Percentiles rank a stretch among this genome's conserved stretches.
Evolutionary conservation across 2,329 filamentous ascomycete genomes (phyloP).

Genomic region (Botrytis sinoallii): DNA sequence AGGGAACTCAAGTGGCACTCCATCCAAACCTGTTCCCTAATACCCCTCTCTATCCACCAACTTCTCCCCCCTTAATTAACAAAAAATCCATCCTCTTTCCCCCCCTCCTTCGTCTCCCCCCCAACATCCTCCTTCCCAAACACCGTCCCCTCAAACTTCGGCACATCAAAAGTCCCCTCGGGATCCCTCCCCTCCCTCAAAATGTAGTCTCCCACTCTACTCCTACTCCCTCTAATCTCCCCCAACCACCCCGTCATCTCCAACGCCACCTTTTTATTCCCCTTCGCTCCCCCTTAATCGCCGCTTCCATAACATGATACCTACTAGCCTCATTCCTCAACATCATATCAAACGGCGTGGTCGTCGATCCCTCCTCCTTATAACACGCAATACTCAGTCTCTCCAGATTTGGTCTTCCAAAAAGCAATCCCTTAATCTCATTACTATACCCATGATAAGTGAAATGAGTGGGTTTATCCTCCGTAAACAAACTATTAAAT

Average conservation of each 20-base stretch:
- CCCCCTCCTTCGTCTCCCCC: slow-evolving; percentile 14
- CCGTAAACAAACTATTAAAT: slow-evolving; percentile 57
- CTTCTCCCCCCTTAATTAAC: slow-evolving; percentile 28
- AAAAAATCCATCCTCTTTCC: slow-evolving; percentile 36
- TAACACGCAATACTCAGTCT: slow-evolving; percentile 58
- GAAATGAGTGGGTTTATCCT: slow-evolving; percentile 55
- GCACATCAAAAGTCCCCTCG: slow-evolving; percentile 50
- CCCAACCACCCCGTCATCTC: slow-evolving; percentile 46
- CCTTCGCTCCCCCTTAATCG: slow-evolving; percentile 48
- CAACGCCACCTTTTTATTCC: slow-evolving; percentile 48
- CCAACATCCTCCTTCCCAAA: slow-evolving; percentile 23
- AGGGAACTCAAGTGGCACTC: background rate
- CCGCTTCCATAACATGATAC: slow-evolving; percentile 56
- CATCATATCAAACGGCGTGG: slow-evolving; percentile 70
- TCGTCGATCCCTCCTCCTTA: slow-evolving; percentile 63
- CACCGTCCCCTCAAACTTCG: slow-evolving; percentile 41
- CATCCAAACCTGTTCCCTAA: background rate
- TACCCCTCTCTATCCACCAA: too few relatives aligned
- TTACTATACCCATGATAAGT: slow-evolving; percentile 66
- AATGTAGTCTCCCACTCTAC: slow-evolving; percentile 53
- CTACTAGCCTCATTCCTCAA: slow-evolving; percentile 57
- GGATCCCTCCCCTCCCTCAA: slow-evolving; percentile 51
- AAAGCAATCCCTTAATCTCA: slow-evolving; percentile 60
- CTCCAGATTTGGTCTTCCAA: slow-evolving; percentile 51
- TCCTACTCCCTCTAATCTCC: slow-evolving; percentile 49